phyloP scores from a whole-genome alignment of 768 basidiomycete species.

The Albatrellus ellisii region DNA sequence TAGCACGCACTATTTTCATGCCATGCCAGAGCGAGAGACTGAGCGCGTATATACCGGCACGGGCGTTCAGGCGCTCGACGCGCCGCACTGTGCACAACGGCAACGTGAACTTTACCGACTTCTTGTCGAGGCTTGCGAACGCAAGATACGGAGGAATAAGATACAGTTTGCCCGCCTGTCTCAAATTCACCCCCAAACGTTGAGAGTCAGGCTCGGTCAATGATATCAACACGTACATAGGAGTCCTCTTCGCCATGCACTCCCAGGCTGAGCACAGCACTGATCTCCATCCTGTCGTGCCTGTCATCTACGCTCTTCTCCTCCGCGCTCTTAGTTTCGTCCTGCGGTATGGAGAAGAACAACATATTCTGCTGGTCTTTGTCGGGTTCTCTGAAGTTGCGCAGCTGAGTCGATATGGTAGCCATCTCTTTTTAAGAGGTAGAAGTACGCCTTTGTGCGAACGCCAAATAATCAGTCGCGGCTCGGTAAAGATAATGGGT shows the following conservation, averaged over 20 bases:
- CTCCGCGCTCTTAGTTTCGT: slow-evolving; percentile 13
- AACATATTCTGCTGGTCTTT: slow-evolving; percentile 76
- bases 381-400: slow-evolving; percentile 86
- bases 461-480: too few relatives aligned
- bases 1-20: slow-evolving; percentile 67
- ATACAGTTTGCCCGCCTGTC: slow-evolving; percentile 80
- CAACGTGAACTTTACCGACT: slow-evolving; percentile 83
- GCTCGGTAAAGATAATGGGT: too few relatives aligned
- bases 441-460: neutral
- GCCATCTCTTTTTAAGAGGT: slow-evolving; percentile 33
- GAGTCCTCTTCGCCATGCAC: slow-evolving; percentile 79
- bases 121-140: slow-evolving; percentile 83
- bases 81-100: slow-evolving; percentile 87
- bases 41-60: slow-evolving; percentile 93
- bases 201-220: neutral
- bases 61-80: slow-evolving; percentile 87
- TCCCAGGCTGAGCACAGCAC: slow-evolving; percentile 72
- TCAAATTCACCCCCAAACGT: neutral
- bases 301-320: slow-evolving; percentile 22
- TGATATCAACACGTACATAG: slow-evolving; percentile 46
- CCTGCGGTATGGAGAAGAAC: slow-evolving; percentile 75
- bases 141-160: slow-evolving; percentile 83
- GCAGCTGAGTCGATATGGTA: slow-evolving; percentile 76
- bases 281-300: slow-evolving; percentile 73
- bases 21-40: slow-evolving; percentile 92